Base-by-base conservation (phyloP, 2,329 filamentous ascomycete genomes). In the Dryadomyces quercivorus region DNA sequence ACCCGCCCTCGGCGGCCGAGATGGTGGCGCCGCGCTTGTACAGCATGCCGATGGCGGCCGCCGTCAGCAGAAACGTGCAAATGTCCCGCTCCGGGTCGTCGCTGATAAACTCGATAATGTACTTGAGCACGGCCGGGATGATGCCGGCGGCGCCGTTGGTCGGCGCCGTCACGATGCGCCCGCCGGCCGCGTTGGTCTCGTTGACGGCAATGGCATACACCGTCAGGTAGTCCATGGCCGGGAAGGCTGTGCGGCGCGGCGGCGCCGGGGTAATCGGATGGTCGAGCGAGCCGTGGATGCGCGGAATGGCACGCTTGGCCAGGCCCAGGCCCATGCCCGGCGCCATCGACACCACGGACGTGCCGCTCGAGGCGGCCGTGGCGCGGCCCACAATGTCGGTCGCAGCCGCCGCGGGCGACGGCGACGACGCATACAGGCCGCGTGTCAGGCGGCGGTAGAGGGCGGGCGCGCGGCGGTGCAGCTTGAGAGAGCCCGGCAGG, bases 21-120 rank as follows among this genome's bases (percentile, higher is more conserved):
- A 76, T 76, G 20, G 73, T 76, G 0, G 74, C 74, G 3, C 74
- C 74, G 18, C 74, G 72, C 66, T 76, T 76, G 66, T 75, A 76
- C 21, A 76, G 67, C 74, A 76, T 76, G 48, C 74, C 74, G 21
- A 76, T 74, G 6, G 74, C 74, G 0, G 74, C 67, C 2, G 74
- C 70, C 1, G 74, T 76, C 1, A 76, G 66, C 0, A 76, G 63
- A 61, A 76, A 76, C 0, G 73, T 76, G 5, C 71, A 66, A 12
- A 75, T 67, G 54, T 76, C 74, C 47, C 74, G 72, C 56, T 76
- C 73, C 1, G 70, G 64, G 43, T 75, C 72, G 57, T 76, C 74
- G 60, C 72, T 75, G 61, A 76, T 67, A 56, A 76, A 76, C 58
- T 76, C 73, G 55, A 73, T 61, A 1, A 68, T 70, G 62, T 76